Conservation (phyloP, 352 stramenopile genomes). For the Phytophthora tentaculata region DNA sequence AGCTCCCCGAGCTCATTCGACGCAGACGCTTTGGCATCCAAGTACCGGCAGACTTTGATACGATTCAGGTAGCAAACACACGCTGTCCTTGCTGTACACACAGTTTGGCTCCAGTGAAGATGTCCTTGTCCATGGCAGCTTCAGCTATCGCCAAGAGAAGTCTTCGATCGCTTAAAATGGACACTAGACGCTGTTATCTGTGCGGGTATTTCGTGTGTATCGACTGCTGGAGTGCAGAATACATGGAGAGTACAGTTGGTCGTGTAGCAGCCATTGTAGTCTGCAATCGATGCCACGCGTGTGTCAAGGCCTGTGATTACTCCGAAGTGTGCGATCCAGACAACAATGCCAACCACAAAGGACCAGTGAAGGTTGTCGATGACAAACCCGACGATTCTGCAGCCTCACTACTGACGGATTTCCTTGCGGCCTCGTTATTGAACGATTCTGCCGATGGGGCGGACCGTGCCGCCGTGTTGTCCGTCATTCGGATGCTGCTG, state of each 20-base stretch:
- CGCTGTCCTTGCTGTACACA: slow-evolving; percentile 39
- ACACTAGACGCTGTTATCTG: slow-evolving; percentile 35
- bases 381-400: slow-evolving; percentile 16
- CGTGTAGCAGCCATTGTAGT: slow-evolving; percentile 33
- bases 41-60: slow-evolving; percentile 21
- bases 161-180: slow-evolving; percentile 18
- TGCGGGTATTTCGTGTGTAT: slow-evolving; percentile 36
- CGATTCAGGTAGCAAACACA: slow-evolving; percentile 20
- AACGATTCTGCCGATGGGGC: slow-evolving; percentile 10
- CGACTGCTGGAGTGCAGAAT: slow-evolving; percentile 33
- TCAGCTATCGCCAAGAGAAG: slow-evolving; percentile 22
- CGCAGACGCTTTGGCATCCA: slow-evolving; percentile 31
- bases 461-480: slow-evolving; percentile 31
- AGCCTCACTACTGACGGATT: slow-evolving; percentile 35
- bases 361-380: slow-evolving; percentile 26
- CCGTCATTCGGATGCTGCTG: slow-evolving; percentile 41
- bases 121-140: slow-evolving; percentile 27
- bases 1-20: slow-evolving; percentile 32
- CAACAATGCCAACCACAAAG: slow-evolving; percentile 19
- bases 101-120: slow-evolving; percentile 31
- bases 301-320: slow-evolving; percentile 36
- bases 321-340: slow-evolving; percentile 20
- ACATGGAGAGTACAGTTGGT: slow-evolving; percentile 30
- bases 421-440: slow-evolving; percentile 36
- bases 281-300: slow-evolving; percentile 25